Base-by-base conservation (phyloP, 2,329 filamentous ascomycete species). In the Penicillium sp. region DNA sequence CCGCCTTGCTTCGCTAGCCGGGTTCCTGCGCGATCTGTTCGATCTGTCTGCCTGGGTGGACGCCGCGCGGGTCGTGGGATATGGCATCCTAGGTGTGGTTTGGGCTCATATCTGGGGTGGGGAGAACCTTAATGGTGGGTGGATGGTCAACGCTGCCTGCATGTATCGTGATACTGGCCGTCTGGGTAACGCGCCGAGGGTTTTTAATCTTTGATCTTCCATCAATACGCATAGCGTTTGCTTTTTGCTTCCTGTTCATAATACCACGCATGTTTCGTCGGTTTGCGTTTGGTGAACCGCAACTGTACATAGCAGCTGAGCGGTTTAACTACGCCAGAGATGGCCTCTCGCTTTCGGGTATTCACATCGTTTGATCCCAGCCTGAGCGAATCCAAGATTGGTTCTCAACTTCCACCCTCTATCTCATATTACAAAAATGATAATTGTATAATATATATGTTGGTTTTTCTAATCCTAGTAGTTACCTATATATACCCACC, bases 31-130 rank as follows among this genome's bases (percentile, higher is more conserved):
- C 1, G 77, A 79, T 55, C 19, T 78, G 8, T 62, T 77, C 3
- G 71, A 77, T 60, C 52, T 71, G 13, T 58, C 55, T 0, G 69
- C 66, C 5, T 71, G 84, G 84, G 68, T 80, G 49, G 81, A 84
- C 67, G 70, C 82, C 1, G 65, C 80, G 2, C 75, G 77, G 45
- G 78, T 87, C 12, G 42, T 83, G 6, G 77, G 80, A 53, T 81
- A 82, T 64, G 84, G 85, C 2, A 55, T 84, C 0, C 74, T 79
- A 37, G 83, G 81, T 3, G 71, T 88, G n/a, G 58, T 87, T 4
- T 88, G 85, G 85, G 80, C 82, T 61, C 78, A 78, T 50, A 75
- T 84, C 13, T 88, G 84, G 84, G 78, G 83, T 60, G 80, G 82
- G 1, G 74, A 82, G 64, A 76, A 74, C 38, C 69, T 74, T 58